Base-by-base conservation (phyloP, 2,329 filamentous ascomycete species). In the Fusarium algeriense region DNA sequence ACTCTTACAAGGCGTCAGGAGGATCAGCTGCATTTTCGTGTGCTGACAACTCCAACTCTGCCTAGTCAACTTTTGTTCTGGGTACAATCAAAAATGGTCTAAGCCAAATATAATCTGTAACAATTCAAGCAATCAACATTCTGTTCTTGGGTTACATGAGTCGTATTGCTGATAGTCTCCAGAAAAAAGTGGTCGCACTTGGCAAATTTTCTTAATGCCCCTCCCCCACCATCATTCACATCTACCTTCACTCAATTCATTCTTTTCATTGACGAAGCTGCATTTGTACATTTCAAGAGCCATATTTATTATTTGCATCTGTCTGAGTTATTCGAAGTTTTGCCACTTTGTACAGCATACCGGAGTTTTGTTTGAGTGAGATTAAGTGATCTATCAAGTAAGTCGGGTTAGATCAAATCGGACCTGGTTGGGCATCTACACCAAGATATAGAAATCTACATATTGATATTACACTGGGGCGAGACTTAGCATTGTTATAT, bases 1-100 rank as follows among this genome's bases (percentile, higher is more conserved):
- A 81, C 8, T 76, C 76, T 4, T 84, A 84, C 58, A 75, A 77
- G 44, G 61, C 55, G 28, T 74, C 75, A 6, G 80, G 78, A 1
- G 82, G 82, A 2, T 81, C 81, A 6, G 68, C 74, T 2, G 81
- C 81, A 0, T 85, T 81, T 77, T 81, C 82, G 3, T 85, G 83
- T 61, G 80, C 79, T 0, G 83, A 85, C 48, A 85, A 85, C 72
- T 84, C 83, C 9, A 77, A 78, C 59, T 79, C 78, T 23, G 58
- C 52, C 17, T 60, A 28, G n/a, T 8, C 38, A 40, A 12, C n/a
- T 13, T 13, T n/a, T 10, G 30, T 30, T 8, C 8, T 30, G 30
- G 30, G 30, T 30, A 3, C 53, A 68, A 26, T 13, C 19, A 46
- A 46, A 19, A 19, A 38, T 35, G 32, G 14, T 19, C 20, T 28